A percentile compares a stretch with the other conserved stretches of the same genome.
Evolutionary conservation across 2,329 filamentous ascomycete species (phyloP).

Genomic region (Hypoxylon sp.): DNA sequence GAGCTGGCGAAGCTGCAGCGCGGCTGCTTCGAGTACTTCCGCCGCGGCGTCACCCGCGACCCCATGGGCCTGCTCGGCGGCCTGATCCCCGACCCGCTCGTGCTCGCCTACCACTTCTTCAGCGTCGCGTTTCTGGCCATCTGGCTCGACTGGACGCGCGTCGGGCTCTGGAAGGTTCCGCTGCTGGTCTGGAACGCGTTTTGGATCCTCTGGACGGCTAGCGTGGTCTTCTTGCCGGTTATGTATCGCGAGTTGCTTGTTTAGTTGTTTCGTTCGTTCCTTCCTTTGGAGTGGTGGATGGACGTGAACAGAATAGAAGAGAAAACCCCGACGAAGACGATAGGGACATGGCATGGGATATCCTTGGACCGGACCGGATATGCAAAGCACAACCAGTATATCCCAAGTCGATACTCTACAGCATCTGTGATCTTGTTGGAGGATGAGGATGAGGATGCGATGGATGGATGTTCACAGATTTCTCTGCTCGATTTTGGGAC

Average conservation of each 20-base stretch:
- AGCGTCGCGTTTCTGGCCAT: slow-evolving; percentile 88
- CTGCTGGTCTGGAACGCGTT: slow-evolving; percentile 71
- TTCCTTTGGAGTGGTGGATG: too few species aligned
- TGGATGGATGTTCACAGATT: too few species aligned
- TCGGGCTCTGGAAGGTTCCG: slow-evolving; percentile 67
- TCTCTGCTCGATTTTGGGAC: slow-evolving; percentile 14
- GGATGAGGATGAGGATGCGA: neutral
- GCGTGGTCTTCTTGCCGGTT: slow-evolving; percentile 83
- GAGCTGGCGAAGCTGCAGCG: slow-evolving; percentile 82
- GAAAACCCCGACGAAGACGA: too few species aligned
- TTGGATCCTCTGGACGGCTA: slow-evolving; percentile 81
- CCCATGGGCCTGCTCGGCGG: slow-evolving; percentile 85
- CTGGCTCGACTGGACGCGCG: slow-evolving; percentile 67
- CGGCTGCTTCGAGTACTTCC: slow-evolving; percentile 94
- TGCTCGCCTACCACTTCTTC: slow-evolving; percentile 94
- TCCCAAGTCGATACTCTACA: too few species aligned
- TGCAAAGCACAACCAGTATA: too few species aligned
- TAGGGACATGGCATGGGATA: too few species aligned
- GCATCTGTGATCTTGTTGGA: too few species aligned
- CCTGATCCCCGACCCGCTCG: slow-evolving; percentile 77
- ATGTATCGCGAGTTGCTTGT: slow-evolving; percentile 71
- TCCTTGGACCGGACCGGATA: too few species aligned
- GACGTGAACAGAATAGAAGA: too few species aligned
- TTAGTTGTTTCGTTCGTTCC: too few species aligned
- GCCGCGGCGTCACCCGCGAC: slow-evolving; percentile 76